Evolutionary conservation across 495 filamentous ascomycete genomes (phyloP), one percentile per base, ranked within the genome.

Genomic region (Xylaria sp.): DNA sequence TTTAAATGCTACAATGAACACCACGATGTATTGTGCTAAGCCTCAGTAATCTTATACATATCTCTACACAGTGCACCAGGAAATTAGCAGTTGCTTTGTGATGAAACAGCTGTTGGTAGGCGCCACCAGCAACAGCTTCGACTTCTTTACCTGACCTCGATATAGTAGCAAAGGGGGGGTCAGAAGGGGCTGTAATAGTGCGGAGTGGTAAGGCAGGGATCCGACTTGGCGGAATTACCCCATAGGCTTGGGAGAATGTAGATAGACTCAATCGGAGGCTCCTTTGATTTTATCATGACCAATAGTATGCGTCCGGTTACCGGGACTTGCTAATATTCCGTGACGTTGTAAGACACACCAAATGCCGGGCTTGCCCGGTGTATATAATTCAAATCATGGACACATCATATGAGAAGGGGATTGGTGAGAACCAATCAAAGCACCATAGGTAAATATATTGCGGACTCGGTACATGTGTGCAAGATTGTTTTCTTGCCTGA

Each of bases 271-370:
- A 53, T 2, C 11, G 5, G 29, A 24, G 1, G 21, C 33, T 50
- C n/a, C 35, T n/a, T 41, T 3, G 15, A 67, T 67, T 67, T 55
- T 11, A 26, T 11, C 3, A 26, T 5, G 19, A 1, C 64, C 64
- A 67, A 67, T 67, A 41, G 33, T 5, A 67, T 40, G 48, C 35
- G 15, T n/a, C 64, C 64, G 64, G 64, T 17, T 53, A 67, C 35
- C 48, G 35, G 48, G 21, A 55, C n/a, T 55, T 21, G 21, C 8
- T 26, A 53, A 17, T 40, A 31, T 26, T 17, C n/a, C 31, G 31
- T 6, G 11, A 67, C 35, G 1, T n/a, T 15, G 33, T 35, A 19
- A 43, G 24, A 12, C 33, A 15, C 33, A 8, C 31, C 12, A 67
- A 53, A 11, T 67, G 64, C 64, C 64, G 64, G 5, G 31, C 5